Percentiles rank a stretch among this genome's conserved stretches.
Evolutionary conservation across 1,284 basidiomycete genomes (phyloP).

Genomic region (Naganishia sp.): DNA sequence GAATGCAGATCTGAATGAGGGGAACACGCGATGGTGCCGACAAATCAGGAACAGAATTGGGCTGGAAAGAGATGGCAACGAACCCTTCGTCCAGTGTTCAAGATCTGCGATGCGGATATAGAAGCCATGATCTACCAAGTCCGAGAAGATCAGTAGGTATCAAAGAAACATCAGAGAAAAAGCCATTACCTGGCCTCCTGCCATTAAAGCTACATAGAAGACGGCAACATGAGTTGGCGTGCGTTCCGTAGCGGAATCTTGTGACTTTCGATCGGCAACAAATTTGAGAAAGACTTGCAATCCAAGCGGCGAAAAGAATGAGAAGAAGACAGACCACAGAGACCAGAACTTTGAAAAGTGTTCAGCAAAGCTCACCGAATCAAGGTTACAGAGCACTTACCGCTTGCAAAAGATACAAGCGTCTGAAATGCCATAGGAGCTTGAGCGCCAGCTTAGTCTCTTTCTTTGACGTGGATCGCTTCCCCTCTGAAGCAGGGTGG

Average conservation of each 20-base stretch:
- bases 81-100: constrained; percentile 57
- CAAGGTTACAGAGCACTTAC: constrained; percentile 15
- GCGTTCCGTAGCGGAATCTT: constrained; percentile 42
- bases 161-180: constrained; percentile 52
- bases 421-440: constrained; percentile 51
- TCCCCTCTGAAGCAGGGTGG: constrained; percentile 36
- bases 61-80: background rate
- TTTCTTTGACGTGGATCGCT: constrained; percentile 30
- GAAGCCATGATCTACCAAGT: constrained; percentile 20
- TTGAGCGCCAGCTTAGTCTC: constrained; percentile 49
- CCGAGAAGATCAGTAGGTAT: background rate
- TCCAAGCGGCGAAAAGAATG: constrained; percentile 57
- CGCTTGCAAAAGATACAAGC: constrained; percentile 37
- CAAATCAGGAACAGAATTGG: background rate
- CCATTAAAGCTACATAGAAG: constrained; percentile 58
- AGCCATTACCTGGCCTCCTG: constrained; percentile 54
- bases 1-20: constrained; percentile 49
- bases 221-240: constrained; percentile 57
- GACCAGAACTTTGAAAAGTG: constrained; percentile 53
- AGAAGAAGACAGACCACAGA: constrained; percentile 53
- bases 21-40: background rate
- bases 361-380: constrained; percentile 10
- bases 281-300: constrained; percentile 57
- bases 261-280: constrained; percentile 46
- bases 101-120: constrained; percentile 31